phyloP scores from a whole-genome alignment of 768 basidiomycete species.

The Amanita inopinata region DNA sequence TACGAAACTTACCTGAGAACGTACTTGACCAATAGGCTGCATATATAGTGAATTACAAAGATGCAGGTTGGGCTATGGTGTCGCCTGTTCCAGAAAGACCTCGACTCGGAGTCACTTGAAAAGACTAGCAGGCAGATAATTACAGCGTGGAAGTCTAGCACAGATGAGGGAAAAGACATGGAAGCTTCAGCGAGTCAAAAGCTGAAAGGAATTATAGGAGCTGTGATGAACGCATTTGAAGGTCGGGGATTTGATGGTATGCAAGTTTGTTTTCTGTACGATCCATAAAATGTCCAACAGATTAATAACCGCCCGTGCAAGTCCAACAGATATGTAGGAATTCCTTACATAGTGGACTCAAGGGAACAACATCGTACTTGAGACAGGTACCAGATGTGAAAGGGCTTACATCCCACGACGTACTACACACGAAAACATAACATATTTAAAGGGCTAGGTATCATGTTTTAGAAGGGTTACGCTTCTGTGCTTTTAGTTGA shows the following conservation, averaged over 20 bases:
- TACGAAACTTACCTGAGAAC: constrained; percentile 60
- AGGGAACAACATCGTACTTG: no score
- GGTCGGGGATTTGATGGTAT: no score
- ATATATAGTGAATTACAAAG: constrained; percentile 50
- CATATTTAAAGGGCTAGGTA: no score
- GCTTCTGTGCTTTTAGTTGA: constrained; percentile 75
- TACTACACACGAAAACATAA: no score
- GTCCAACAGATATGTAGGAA: no score
- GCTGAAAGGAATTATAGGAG: constrained; percentile 30
- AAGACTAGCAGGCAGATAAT: not conserved
- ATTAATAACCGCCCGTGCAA: no score
- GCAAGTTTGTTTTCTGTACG: no score
- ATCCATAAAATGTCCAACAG: no score
- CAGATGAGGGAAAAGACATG: constrained; percentile 57
- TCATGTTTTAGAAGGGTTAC: constrained; percentile 28
- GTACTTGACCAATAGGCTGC: constrained; percentile 57
- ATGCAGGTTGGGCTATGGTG: constrained; percentile 43
- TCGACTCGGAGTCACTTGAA: constrained; percentile 29
- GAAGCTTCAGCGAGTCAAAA: constrained; percentile 47
- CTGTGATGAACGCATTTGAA: no score
- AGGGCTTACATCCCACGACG: no score
- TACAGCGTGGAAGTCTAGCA: constrained; percentile 20
- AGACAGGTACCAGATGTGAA: no score
- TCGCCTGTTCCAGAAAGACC: constrained; percentile 42
- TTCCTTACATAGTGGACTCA: no score